These are phyloP conservation scores for Aspergillus ellipticus DNA, from an alignment of 495 filamentous ascomycete genomes.

Conservation along the genomic window DNA sequence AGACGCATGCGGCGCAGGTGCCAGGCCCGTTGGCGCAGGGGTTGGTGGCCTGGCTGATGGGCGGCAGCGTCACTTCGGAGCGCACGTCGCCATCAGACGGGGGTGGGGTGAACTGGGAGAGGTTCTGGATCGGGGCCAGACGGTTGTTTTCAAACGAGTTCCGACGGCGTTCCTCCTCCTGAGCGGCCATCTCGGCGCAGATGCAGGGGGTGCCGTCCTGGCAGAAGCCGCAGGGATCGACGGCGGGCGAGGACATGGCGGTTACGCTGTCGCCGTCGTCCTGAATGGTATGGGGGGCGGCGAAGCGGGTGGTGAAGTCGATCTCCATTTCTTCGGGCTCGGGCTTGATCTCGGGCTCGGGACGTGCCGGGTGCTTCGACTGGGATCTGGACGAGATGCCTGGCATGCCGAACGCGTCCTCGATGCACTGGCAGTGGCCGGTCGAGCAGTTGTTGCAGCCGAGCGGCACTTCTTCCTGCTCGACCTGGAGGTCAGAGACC, in stretches of 20 bases:
- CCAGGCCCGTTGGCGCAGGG: slow-evolving; percentile 71
- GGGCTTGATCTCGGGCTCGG: slow-evolving; percentile 42
- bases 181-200: slow-evolving; percentile 68
- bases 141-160: slow-evolving; percentile 41
- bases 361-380: slow-evolving; percentile 25
- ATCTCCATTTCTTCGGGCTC: slow-evolving; percentile 66
- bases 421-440: slow-evolving; percentile 65
- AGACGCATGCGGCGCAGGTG: slow-evolving; percentile 73
- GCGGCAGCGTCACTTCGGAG: slow-evolving; percentile 39
- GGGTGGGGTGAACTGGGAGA: slow-evolving; percentile 63
- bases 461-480: slow-evolving; percentile 35
- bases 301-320: slow-evolving; percentile 68
- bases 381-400: slow-evolving; percentile 24
- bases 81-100: slow-evolving; percentile 63
- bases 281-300: slow-evolving; percentile 35
- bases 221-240: slow-evolving; percentile 84
- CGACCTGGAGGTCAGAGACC: slow-evolving; percentile 10
- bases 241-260: slow-evolving; percentile 35
- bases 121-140: slow-evolving; percentile 45
- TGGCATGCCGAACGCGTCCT: slow-evolving; percentile 55
- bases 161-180: slow-evolving; percentile 35
- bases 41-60: slow-evolving; percentile 43
- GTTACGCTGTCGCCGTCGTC: slow-evolving; percentile 29
- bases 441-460: slow-evolving; percentile 64
- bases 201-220: slow-evolving; percentile 79